These are phyloP conservation scores for Hippophae rhamnoides DNA, from an alignment of 306 rosid genomes.

Conservation along the genomic window DNA sequence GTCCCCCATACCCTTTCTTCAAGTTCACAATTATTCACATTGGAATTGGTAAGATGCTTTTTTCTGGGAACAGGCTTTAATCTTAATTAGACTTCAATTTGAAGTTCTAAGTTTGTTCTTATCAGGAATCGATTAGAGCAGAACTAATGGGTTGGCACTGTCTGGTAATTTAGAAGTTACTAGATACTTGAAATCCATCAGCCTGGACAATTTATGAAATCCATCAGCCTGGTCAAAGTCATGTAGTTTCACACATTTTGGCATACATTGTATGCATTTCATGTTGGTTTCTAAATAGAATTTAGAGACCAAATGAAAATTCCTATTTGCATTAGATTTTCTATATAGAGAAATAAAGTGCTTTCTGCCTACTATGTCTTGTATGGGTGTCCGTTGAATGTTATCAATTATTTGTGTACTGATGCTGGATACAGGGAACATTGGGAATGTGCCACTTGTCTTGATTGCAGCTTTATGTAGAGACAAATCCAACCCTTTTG, in stretches of 20 bases:
- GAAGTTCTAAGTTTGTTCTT: not conserved
- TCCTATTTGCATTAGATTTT: too few relatives aligned
- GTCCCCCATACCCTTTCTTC: constrained; percentile 92
- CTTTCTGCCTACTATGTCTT: constrained; percentile 7
- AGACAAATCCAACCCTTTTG: constrained; percentile 72
- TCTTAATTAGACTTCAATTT: not conserved
- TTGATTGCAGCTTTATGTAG: constrained; percentile 85
- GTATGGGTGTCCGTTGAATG: constrained; percentile 5
- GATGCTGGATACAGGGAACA: constrained; percentile 58
- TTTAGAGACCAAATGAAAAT: too few relatives aligned
- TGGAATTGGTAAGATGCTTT: constrained; percentile 64
- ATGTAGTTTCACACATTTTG: too few relatives aligned
- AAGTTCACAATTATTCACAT: constrained; percentile 79
- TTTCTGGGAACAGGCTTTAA: not conserved
- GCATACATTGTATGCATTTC: too few relatives aligned
- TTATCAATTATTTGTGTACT: constrained; percentile 6
- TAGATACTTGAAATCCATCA: too few relatives aligned
- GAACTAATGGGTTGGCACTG: not conserved
- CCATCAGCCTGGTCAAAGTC: too few relatives aligned
- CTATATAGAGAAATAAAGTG: not conserved
- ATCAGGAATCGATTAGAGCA: not conserved
- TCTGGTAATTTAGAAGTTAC: too few relatives aligned
- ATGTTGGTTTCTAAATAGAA: too few relatives aligned
- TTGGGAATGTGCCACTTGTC: constrained; percentile 97
- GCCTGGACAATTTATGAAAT: too few relatives aligned